Base-by-base conservation (phyloP, 768 basidiomycete species). In the Termitomyces sp. region DNA sequence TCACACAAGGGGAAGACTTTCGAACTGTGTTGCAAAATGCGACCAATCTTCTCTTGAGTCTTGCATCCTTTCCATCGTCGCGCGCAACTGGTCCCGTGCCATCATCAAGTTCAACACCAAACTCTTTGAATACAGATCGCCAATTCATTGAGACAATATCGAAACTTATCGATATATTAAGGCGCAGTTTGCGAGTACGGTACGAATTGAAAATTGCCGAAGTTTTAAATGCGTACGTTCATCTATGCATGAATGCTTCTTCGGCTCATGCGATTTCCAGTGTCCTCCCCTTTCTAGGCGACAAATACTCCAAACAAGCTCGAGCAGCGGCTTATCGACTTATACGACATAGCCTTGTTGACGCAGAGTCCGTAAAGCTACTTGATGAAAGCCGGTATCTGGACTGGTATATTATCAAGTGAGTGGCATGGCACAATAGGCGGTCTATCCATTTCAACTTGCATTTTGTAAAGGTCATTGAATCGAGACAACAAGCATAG, bases 401-500 rank as follows among this genome's bases (percentile, higher is more conserved):
- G 34, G 93, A 97, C 61, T 94, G 91, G 87, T 93, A 90, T 64
- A 82, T 98, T 45, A 82, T 98, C 60, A 88, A 89, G 94, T 94
- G 59, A 49, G 77, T 53, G 8, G 42, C 7, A n/a, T 42, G 34
- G 37, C 26, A 12, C 40, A 28, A 34, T 5, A 17, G 21, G 35
- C 38, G 26, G n/a, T 6, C n/a, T 45, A 11, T 57, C 32, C 54
- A 48, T 53, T 54, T 46, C n/a, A 51, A 54, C 55, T 14, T 41
- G 32, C 58, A 56, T 26, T 9, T 10, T 24, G 26, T 49, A 10
- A 58, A 94, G 93, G 60, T 85, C 94, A 1, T 75, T 98, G 15
- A 82, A 88, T 0, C 84, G 94, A 12, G 94, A 98, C 66, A 85
- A 84, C 65, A 89, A 91, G 62, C 79, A 85, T 65, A 81, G 81